Base-by-base conservation (phyloP, 768 basidiomycete species). In the Solioccasus polychromus region DNA sequence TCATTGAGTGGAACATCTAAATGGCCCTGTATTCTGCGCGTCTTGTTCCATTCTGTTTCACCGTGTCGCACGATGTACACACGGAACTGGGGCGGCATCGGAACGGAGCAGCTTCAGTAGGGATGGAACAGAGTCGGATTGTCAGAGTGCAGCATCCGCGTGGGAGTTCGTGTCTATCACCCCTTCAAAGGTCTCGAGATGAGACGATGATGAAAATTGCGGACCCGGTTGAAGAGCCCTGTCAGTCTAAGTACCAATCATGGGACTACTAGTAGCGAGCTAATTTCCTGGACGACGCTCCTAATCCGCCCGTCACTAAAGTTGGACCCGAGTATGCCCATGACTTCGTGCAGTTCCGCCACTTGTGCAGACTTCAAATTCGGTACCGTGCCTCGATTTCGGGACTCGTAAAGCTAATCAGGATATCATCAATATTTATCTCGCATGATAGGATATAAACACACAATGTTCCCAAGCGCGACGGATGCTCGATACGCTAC, bases 51-150 rank as follows among this genome's bases (percentile, higher is more conserved):
- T 32, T 80, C 74, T 20, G 88, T 91, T 70, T 91, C 86, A 17
- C 86, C 88, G 54, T 91, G 88, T 34, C 88, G 80, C 39, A 88
- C 74, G 50, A 88, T 67, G 59, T 83, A 86, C 36, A 89, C 53
- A 42, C 71, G 71, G 20, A 74, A 72, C 22, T 68, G 56, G 43
- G 60, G 47, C 60, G 69, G 48, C 52, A 66, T 60, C 31, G 44
- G 20, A 39, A 44, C 14, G 20, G 9, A 41, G 38, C 23, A 23
- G 18, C 19, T 40, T 32, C 9, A 8, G 32, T 28, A 30, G 35
- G 39, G 45, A 15, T 25, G 31, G 12, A n/a, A n/a, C n/a, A n/a
- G n/a, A 12, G 30, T 28, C 30, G 30, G 11, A 31, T 9, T n/a
- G n/a, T n/a, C n/a, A n/a, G n/a, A n/a, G n/a, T n/a, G n/a, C n/a